Base-by-base conservation (phyloP, 305 asterid genomes). In the Fraxinus sp. region DNA sequence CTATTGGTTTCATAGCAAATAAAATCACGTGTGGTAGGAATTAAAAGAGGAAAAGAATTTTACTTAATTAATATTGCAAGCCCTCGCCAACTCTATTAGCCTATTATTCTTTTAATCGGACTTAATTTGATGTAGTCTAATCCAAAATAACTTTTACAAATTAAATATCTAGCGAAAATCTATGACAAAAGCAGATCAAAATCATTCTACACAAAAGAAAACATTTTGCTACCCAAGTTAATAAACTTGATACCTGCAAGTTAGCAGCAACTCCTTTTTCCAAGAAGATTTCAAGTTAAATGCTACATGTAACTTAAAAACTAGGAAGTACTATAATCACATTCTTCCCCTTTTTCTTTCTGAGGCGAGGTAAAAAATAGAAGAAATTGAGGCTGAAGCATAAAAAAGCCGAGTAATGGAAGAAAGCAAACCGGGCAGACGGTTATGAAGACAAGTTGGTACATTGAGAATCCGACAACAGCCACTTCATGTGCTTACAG, bases 311-410 rank as follows among this genome's bases (percentile, higher is more conserved):
- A 87, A 90, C 90, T 87, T 85, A 82, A 81, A 88, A 79, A 2
- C 92, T 87, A 90, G 90, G 85, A 82, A 80, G 83, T 82, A 85
- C 93, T 89, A 84, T 85, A 89, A 88, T 64, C 83, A 88, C 91
- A 85, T 84, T 86, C 85, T 82, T 85, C 88, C 84, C 70, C 87
- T 85, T 90, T 88, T 87, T 83, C 88, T 83, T 77, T 82, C 79
- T 66, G 86, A 84, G 80, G 85, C 30, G 81, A 75, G 59, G 82
- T 80, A 79, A 86, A 87, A 66, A 64, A 64, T 64, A 59, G 79
- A 83, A 85, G 81, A 76, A 62, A 62, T 59, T 22, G 35, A 24
- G 72, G 72, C 14, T 22, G 33, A 64, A 64, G 72, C 72, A 76
- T 81, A 30, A 82, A 84, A 85, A 79, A 89, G 85, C 84, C 52